phyloP scores from a whole-genome alignment of 2,329 filamentous ascomycete genomes.

The Microcyclospora pomicola region DNA sequence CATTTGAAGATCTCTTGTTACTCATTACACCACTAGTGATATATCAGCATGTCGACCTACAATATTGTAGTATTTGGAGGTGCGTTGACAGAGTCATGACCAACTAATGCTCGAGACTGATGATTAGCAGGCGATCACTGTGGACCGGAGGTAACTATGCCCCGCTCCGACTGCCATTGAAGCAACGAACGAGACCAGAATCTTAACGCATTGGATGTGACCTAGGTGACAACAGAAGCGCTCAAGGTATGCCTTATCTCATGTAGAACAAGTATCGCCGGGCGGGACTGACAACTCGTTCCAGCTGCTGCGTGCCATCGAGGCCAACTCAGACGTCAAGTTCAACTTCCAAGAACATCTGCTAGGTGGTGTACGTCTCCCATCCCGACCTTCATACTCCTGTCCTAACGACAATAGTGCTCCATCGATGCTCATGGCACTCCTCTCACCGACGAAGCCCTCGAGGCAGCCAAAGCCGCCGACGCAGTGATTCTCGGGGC shows the following conservation, averaged over 20 bases:
- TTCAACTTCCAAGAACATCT: constrained; percentile 88
- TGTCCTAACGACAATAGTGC: constrained; percentile 39
- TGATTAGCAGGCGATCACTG: constrained; percentile 49
- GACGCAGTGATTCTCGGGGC: constrained; percentile 86
- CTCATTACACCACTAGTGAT: background rate
- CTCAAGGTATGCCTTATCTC: constrained; percentile 51
- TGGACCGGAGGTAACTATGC: constrained; percentile 60
- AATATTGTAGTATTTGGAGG: constrained; percentile 72
- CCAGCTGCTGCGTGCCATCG: constrained; percentile 66
- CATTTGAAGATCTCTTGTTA: no score
- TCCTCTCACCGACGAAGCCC: constrained; percentile 69
- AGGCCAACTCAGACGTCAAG: constrained; percentile 56
- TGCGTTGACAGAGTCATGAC: constrained; percentile 1
- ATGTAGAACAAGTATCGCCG: background rate
- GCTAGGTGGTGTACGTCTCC: constrained; percentile 67
- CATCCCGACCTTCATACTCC: constrained; percentile 2
- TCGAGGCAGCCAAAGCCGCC: constrained; percentile 67
- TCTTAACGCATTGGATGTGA: constrained; percentile 5
- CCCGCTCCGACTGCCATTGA: background rate
- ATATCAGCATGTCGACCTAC: constrained; percentile 47
- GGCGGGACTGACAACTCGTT: background rate
- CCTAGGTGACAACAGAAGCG: constrained; percentile 65
- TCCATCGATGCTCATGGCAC: constrained; percentile 73
- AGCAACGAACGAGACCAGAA: background rate
- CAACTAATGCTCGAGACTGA: constrained; percentile 1